Base-by-base conservation (phyloP, 768 basidiomycete species). In the Collybia mongolica region DNA sequence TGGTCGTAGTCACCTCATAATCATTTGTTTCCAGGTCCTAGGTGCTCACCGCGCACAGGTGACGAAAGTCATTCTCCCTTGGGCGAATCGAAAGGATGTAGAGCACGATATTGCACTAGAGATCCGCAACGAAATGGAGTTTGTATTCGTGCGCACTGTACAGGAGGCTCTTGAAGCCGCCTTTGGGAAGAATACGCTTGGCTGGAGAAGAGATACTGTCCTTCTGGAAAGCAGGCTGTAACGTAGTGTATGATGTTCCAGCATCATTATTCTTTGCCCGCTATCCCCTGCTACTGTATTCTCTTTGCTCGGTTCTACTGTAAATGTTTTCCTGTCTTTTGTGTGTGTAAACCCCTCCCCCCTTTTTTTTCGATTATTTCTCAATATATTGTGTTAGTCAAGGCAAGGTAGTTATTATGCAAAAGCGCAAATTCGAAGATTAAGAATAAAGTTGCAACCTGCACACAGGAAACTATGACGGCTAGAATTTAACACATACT, bases 41-140 rank as follows among this genome's bases (percentile, higher is more conserved):
- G 93, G 92, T 15, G 93, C 93, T 0, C 92, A 95, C 65, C 83
- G 93, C 5, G 91, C 91, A 1, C 83, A 87, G 29, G 82, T 94
- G 39, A 85, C 76, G 42, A 93, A 86, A 62, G 81, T 96, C 29
- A 86, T 97, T 48, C 72, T 97, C 5, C 93, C 94, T 0, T 84
- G 79, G 72, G 82, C 84, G 23, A 97, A 96, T 60, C 75, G 83
- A 48, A 92, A 92, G 59, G 92, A 97, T 51, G 90, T 95, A 15
- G 85, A 90, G 58, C 85, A 88, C 57, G 94, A 95, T 53, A 82
- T 92, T 0, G 84, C 90, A 5, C 69, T 74, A 7, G 88, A 89
- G 56, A 78, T 94, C 19, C 74, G 81, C 36, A 75, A 77, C 24
- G 82, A 86, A 59, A 88, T 93, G 76, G 79, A 88, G 58, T 90